A percentile compares a stretch with the other conserved stretches of the same genome.
Evolutionary conservation across 176 grass and related monocot genomes (phyloP).

Genomic region (Themeda triandra): DNA sequence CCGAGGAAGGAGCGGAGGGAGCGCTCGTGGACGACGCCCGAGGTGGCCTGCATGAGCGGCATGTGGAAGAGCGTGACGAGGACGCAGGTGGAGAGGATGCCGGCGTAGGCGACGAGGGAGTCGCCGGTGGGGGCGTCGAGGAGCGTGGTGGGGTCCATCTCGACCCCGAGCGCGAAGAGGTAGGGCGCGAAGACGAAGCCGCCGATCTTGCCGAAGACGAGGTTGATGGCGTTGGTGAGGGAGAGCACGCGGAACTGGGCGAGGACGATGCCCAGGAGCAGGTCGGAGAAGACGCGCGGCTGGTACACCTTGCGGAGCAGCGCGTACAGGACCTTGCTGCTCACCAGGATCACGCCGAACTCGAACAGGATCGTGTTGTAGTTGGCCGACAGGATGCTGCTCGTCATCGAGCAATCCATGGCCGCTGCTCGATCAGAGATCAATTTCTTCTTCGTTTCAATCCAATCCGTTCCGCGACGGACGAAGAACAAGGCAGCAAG

Average conservation of each 20-base stretch:
- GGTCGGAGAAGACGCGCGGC: conserved; percentile 69
- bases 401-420: conserved; percentile 47
- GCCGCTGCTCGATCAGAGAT: not conserved
- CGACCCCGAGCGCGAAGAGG: conserved; percentile 73
- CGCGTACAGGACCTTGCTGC: conserved; percentile 56
- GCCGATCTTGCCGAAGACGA: conserved; percentile 57
- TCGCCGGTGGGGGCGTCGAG: conserved; percentile 40
- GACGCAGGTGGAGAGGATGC: conserved; percentile 47
- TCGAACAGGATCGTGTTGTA: conserved; percentile 59
- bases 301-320: conserved; percentile 59
- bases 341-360: conserved; percentile 46
- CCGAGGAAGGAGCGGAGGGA: conserved; percentile 47
- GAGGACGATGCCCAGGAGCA: conserved; percentile 63
- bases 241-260: conserved; percentile 36
- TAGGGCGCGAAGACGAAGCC: conserved; percentile 51
- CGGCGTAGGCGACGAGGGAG: conserved; percentile 53
- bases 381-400: conserved; percentile 43
- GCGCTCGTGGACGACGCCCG: conserved; percentile 41
- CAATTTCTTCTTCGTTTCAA: too few relatives aligned
- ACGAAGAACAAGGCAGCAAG: too few relatives aligned
- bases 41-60: conserved; percentile 28
- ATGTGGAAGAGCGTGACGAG: conserved; percentile 43
- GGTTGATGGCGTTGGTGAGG: conserved; percentile 37
- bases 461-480: too few relatives aligned
- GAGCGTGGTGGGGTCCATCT: conserved; percentile 68